Conservation (phyloP, 225 moss, liverwort and hornwort species). For the Thuidium tamariscinum region DNA sequence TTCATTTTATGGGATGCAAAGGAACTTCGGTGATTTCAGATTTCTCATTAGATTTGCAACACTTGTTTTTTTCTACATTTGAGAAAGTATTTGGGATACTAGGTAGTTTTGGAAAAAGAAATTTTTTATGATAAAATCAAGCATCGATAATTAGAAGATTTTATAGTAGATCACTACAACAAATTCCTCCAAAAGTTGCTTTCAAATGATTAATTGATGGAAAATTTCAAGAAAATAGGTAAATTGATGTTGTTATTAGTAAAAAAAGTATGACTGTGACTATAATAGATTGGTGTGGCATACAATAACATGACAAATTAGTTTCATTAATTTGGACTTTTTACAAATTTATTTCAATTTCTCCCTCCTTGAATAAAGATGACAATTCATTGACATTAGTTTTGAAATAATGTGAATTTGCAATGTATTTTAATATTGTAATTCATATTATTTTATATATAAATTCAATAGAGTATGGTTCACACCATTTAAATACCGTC, state of each 20-base stretch:
- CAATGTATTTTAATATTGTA: fast-evolving
- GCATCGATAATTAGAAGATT: fast-evolving
- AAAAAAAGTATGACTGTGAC: neutral
- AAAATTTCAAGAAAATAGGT: neutral
- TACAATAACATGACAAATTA: fast-evolving
- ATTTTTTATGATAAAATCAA: neutral
- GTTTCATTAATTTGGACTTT: fast-evolving
- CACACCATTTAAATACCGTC: fast-evolving
- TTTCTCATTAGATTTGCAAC: neutral
- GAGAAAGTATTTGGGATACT: fast-evolving
- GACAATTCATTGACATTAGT: neutral
- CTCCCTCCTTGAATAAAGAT: fast-evolving
- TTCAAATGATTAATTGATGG: neutral
- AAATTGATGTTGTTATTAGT: neutral
- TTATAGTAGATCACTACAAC: neutral
- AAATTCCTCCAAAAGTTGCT: neutral
- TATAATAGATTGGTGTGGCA: neutral
- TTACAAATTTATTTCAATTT: neutral
- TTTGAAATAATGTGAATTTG: neutral
- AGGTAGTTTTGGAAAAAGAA: neutral
- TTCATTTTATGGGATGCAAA: neutral
- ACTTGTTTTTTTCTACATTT: neutral
- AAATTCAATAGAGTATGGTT: neutral
- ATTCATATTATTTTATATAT: neutral
- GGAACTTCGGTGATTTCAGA: fast-evolving